Evolutionary conservation across 2,329 filamentous ascomycete species (phyloP).

Genomic region (Verticillium zaregamsianum): DNA sequence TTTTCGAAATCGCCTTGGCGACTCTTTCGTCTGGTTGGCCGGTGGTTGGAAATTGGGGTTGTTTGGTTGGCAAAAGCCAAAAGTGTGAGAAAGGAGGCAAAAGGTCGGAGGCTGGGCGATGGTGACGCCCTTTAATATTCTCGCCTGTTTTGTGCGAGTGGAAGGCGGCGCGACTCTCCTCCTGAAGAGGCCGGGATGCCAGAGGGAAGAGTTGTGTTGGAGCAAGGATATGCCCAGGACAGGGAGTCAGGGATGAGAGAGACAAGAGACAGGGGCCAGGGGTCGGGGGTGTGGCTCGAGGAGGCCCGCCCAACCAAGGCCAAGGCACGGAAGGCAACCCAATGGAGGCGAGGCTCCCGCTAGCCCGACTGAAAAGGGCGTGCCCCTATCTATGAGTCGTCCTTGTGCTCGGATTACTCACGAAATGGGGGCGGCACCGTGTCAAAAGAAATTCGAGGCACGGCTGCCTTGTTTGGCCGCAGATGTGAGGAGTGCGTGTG

Average conservation of each 20-base stretch:
- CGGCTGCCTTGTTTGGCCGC: not conserved
- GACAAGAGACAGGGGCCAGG: not conserved
- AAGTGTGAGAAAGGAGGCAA: not conserved
- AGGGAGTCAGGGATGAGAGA: not conserved
- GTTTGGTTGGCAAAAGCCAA: constrained; percentile 29
- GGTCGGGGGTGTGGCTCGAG: not conserved
- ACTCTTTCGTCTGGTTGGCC: constrained; percentile 11
- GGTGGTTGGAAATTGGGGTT: constrained; percentile 16
- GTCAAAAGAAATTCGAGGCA: not conserved
- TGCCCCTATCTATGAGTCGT: not conserved
- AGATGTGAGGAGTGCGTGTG: not conserved
- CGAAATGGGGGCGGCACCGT: not conserved
- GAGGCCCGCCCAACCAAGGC: not conserved
- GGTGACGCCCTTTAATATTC: not conserved
- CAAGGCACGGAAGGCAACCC: not conserved
- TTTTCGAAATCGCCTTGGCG: not conserved
- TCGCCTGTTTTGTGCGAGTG: not conserved
- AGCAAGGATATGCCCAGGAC: not conserved
- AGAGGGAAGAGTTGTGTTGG: not conserved
- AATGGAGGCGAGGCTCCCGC: not conserved
- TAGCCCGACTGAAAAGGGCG: not conserved
- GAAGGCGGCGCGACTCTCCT: not conserved
- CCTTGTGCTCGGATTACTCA: not conserved
- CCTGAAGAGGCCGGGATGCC: not conserved
- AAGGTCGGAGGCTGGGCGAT: not conserved